A percentile compares a stretch with the other conserved stretches of the same genome.
Evolutionary conservation across 208 protist genomes (phyloP).

Genomic region (Trypanosoma melophagium): DNA sequence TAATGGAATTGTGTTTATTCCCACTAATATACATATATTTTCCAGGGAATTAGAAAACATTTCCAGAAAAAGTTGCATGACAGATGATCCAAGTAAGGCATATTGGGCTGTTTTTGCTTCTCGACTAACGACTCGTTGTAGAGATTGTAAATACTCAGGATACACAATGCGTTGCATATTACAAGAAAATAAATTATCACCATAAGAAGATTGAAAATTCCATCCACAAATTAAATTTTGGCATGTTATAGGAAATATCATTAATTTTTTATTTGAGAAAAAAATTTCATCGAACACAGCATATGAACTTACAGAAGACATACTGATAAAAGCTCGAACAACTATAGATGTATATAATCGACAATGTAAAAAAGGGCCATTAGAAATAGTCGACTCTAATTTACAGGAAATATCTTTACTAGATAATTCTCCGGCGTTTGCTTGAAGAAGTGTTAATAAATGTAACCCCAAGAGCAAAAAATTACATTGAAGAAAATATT

Average conservation of each 20-base stretch:
- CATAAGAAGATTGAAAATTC: constrained; percentile 22
- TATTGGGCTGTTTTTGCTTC: not conserved
- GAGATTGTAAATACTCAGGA: constrained; percentile 18
- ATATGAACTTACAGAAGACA: constrained; percentile 27
- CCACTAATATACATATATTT: constrained; percentile 27
- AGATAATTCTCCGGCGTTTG: constrained; percentile 5
- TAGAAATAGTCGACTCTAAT: constrained; percentile 9
- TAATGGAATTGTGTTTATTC: not conserved
- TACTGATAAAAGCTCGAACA: constrained; percentile 27
- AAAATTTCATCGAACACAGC: constrained; percentile 22
- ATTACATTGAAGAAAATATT: constrained; percentile 25
- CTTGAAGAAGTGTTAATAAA: constrained; percentile 23
- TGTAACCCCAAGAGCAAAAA: constrained; percentile 27
- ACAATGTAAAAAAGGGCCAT: constrained; percentile 33
- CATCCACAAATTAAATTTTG: constrained; percentile 23
- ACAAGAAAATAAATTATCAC: constrained; percentile 27
- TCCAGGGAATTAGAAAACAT: constrained; percentile 26
- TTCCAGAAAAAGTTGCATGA: constrained; percentile 24
- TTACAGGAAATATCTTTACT: constrained; percentile 5
- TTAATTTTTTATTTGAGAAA: not conserved
- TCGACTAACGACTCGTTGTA: constrained; percentile 8
- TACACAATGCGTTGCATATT: constrained; percentile 28
- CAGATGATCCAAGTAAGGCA: constrained; percentile 24
- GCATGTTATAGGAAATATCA: constrained; percentile 9
- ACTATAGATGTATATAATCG: constrained; percentile 35